Base-by-base conservation (phyloP, 352 stramenopile genomes). In the Halophytophthora batemanensis region DNA sequence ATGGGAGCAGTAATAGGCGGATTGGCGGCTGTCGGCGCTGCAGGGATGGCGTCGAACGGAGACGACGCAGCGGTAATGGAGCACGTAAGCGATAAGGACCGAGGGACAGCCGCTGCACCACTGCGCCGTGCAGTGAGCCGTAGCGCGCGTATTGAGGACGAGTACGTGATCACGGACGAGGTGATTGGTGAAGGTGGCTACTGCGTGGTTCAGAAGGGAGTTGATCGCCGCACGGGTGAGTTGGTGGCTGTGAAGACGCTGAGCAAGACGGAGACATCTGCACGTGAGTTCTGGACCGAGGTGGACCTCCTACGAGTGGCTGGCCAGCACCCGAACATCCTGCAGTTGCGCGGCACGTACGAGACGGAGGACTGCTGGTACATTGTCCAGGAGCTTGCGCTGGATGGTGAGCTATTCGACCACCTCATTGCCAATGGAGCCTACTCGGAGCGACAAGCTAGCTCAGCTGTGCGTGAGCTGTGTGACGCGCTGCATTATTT, bases 351-450 rank as follows among this genome's bases (percentile, higher is more conserved):
- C 46, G 79, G 63, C 23, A 83, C 84, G 17, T 93, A 80, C 53
- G 82, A 90, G 61, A 87, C 70, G 23, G 74, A 87, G 19, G 71
- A 69, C 25, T 75, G 61, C 46, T 93, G 79, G 79, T 90, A 86
- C 53, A 90, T 93, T 52, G 82, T 93, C 13, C 75, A 88, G 56
- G 83, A 95, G 37, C 69, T 93, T 41, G 82, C 86, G 25, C 76
- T 82, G n/a, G 83, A 87, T 33, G 85, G 83, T 22, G 87, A 96
- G 60, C 64, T 96, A 2, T 94, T 96, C 35, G 87, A 96, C 57
- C 80, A 92, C 62, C 58, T 96, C 42, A 75, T 93, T 37, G 69
- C 76, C 28, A 87, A 93, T 45, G 87, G 87, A 28, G 76, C 85
- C n/a, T 95, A 94, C 57, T 91, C 74, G 18, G 88, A 97, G 69